A percentile compares a stretch with the other conserved stretches of the same genome.
Conservation (phyloP, 75 land plant species). For the Larix kaempferi region DNA sequence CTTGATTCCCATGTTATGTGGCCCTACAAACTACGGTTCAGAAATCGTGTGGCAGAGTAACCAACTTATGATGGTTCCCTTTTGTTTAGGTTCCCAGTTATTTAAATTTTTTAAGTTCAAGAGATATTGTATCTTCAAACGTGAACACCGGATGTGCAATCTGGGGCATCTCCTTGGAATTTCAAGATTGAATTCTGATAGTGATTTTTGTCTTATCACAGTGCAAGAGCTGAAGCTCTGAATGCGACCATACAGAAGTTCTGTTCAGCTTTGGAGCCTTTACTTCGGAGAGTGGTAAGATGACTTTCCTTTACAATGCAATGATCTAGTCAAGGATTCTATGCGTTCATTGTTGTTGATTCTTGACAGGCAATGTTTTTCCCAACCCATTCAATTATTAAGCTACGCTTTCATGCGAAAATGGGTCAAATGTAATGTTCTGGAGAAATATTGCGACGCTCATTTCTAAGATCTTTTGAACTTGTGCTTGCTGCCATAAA, state of each 20-base stretch:
- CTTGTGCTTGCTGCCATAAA: background rate
- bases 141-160: no score
- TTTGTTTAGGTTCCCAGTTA: no score
- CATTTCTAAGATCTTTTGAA: background rate
- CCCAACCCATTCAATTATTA: background rate
- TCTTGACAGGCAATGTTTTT: background rate
- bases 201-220: slow-evolving; percentile 11
- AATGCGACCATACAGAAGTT: slow-evolving; percentile 35
- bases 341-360: background rate
- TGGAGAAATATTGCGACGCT: background rate
- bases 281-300: slow-evolving; percentile 81
- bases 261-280: slow-evolving; percentile 60
- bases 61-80: no score
- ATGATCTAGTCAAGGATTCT: background rate
- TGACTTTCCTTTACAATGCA: background rate
- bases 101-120: no score
- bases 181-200: background rate
- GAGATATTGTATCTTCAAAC: no score
- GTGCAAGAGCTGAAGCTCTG: slow-evolving; percentile 42
- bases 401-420: background rate
- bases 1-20: no score
- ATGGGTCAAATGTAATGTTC: background rate
- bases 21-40: no score
- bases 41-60: no score
- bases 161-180: background rate